Evolutionary conservation across 768 basidiomycete genomes (phyloP), one percentile per base, ranked within the genome.

Genomic region (Agaricus blazei): DNA sequence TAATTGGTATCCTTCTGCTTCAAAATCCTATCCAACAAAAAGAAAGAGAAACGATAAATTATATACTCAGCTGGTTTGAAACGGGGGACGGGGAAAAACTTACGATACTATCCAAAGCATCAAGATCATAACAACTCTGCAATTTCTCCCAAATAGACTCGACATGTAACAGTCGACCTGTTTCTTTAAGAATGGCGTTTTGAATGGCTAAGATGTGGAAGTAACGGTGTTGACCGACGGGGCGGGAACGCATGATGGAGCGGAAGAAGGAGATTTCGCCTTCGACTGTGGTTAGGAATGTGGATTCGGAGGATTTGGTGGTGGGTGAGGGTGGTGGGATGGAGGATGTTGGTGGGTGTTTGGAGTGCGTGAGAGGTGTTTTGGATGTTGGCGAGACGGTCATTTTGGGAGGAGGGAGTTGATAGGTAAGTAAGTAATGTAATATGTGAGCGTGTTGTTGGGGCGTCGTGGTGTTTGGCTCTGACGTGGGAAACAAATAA

Each of bases 191-290:
- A 58, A 94, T 90, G 45, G 80, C 73, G 62, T 80, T 84, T 55
- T 84, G 83, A 48, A 94, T 86, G 56, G 82, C 79, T 54, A 94
- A 74, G 66, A 88, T 74, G 64, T 93, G 88, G 70, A 93, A 92
- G 71, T 90, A 82, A 28, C 84, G 84, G 68, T 93, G 87, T 31
- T 87, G 83, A 43, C 92, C 92, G 52, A 93, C 82, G 0, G 92
- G 92, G 52, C 92, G 78, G 15, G 89, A 81, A 44, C 84, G 84
- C 80, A 88, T 89, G 51, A 92, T 74, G 6, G 88, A 87, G 48
- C 87, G 82, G 66, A 93, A 93, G 70, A 94, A 88, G 8, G 88
- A 78, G 46, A 92, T 89, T 68, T 94, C 92, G 40, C 92, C 92
- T 61, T 86, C 83, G 51, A 90, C 80, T 6, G 81, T 83, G 64